Evolutionary conservation across 1,284 basidiomycete species (phyloP).

Genomic region (Heterobasidion occidentale): DNA sequence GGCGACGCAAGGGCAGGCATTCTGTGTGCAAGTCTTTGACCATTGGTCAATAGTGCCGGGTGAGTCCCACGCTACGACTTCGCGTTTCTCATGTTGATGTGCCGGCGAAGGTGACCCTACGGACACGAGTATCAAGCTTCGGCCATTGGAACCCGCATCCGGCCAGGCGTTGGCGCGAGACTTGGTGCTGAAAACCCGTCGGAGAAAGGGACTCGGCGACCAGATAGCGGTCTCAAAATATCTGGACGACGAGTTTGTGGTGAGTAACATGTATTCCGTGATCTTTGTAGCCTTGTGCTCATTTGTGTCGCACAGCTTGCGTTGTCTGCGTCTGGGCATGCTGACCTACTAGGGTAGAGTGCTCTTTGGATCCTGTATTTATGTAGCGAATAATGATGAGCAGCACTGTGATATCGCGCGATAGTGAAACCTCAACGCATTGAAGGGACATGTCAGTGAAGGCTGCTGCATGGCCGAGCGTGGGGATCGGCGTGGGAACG

Average conservation of each 20-base stretch:
- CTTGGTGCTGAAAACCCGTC: slow-evolving; percentile 91
- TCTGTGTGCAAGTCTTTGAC: slow-evolving; percentile 93
- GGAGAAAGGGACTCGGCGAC: slow-evolving; percentile 92
- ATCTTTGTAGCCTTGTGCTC: slow-evolving; percentile 2
- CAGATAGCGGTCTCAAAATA: slow-evolving; percentile 93
- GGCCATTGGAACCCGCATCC: slow-evolving; percentile 94
- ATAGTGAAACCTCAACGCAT: slow-evolving; percentile 7
- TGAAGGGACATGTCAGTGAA: not conserved
- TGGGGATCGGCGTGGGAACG: slow-evolving; percentile 17
- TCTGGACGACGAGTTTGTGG: slow-evolving; percentile 89
- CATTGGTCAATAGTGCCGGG: slow-evolving; percentile 99
- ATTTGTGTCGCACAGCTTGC: slow-evolving; percentile 48
- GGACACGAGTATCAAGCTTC: slow-evolving; percentile 90
- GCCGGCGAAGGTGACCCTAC: slow-evolving; percentile 76
- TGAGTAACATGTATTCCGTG: slow-evolving; percentile 31
- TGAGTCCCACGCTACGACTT: slow-evolving; percentile 21
- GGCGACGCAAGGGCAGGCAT: slow-evolving; percentile 96
- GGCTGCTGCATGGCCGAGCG: not conserved
- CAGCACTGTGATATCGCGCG: not conserved
- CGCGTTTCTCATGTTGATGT: slow-evolving; percentile 14
- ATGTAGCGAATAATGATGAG: slow-evolving; percentile 6
- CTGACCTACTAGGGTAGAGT: slow-evolving; percentile 70
- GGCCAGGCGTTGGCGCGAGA: slow-evolving; percentile 90
- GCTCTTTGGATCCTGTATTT: slow-evolving; percentile 9
- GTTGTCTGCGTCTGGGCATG: slow-evolving; percentile 84